These are phyloP conservation scores for Trebouxia gelatinosa DNA, from an alignment of 163 green algal genomes.

Conservation along the genomic window DNA sequence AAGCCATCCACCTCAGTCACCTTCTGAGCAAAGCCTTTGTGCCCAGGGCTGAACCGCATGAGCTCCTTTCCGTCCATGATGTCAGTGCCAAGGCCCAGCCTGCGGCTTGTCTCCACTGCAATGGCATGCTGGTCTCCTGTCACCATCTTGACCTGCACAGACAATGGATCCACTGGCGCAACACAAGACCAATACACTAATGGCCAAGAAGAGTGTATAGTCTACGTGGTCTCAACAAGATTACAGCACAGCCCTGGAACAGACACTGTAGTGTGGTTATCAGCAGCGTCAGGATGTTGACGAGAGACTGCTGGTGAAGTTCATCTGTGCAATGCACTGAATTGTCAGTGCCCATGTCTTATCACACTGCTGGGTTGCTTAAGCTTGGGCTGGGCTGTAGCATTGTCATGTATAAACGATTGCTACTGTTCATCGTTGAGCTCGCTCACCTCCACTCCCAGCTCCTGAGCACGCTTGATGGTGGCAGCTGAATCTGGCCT, in stretches of 20 bases:
- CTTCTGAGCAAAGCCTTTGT: slow-evolving; percentile 20
- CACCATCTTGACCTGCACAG: slow-evolving; percentile 61
- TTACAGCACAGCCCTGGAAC: too few relatives aligned
- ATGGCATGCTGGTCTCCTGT: slow-evolving; percentile 62
- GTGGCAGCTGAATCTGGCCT: slow-evolving; percentile 56
- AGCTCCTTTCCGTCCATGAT: slow-evolving; percentile 55
- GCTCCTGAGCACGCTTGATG: slow-evolving; percentile 51
- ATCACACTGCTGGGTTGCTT: too few relatives aligned
- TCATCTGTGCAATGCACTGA: too few relatives aligned
- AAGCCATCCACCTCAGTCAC: slow-evolving; percentile 45
- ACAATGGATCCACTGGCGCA: neutral
- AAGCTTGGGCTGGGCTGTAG: too few relatives aligned
- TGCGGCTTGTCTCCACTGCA: slow-evolving; percentile 52
- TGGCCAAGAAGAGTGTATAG: neutral
- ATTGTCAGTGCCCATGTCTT: too few relatives aligned
- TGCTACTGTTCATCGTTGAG: neutral
- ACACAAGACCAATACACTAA: neutral
- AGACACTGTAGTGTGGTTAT: too few relatives aligned
- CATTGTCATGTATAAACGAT: too few relatives aligned
- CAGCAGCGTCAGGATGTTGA: too few relatives aligned
- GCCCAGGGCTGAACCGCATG: neutral
- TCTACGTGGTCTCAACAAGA: too few relatives aligned
- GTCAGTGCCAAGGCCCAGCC: slow-evolving; percentile 57
- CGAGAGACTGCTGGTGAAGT: too few relatives aligned
- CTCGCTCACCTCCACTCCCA: slow-evolving; percentile 49